A percentile compares a stretch with the other conserved stretches of the same genome.
These are phyloP conservation scores for Boletus tomentosulus DNA, from an alignment of 768 basidiomycete genomes.

Conservation along the genomic window DNA sequence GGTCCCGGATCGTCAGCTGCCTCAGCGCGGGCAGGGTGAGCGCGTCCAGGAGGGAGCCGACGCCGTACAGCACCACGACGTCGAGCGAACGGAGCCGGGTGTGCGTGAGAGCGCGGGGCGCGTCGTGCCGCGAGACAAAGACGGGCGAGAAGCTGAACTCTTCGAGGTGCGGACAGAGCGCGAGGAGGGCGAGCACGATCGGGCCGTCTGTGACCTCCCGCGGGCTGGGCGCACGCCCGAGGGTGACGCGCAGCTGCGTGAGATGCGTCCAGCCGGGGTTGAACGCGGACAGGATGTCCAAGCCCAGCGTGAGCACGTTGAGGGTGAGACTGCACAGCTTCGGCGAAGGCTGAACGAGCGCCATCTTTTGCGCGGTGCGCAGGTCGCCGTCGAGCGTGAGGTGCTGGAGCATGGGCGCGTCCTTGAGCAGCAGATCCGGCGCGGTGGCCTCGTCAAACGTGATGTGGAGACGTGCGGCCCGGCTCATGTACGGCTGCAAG, in stretches of 20 bases:
- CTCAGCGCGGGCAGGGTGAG: constrained; percentile 15
- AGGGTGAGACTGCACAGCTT: constrained; percentile 15
- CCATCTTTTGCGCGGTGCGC: constrained; percentile 1
- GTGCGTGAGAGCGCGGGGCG: constrained; percentile 9
- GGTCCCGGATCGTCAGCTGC: constrained; percentile 7
- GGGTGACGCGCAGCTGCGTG: constrained; percentile 7
- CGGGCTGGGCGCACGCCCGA: background rate
- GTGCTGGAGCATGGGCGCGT: constrained; percentile 18
- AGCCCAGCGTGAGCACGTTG: background rate
- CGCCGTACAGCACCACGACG: constrained; percentile 4
- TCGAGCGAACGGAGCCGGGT: constrained; percentile 8
- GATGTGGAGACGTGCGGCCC: constrained; percentile 7
- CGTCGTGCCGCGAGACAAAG: background rate
- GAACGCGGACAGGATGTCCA: constrained; percentile 5
- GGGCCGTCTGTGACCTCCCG: background rate
- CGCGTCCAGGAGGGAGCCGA: constrained; percentile 4
- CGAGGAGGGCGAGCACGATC: constrained; percentile 11
- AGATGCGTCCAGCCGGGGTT: constrained; percentile 16
- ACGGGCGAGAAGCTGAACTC: constrained; percentile 7
- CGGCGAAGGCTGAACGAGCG: constrained; percentile 3
- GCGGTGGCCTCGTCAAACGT: constrained; percentile 8
- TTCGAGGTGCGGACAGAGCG: constrained; percentile 19
- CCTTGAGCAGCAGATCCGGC: constrained; percentile 12
- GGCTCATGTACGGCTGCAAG: constrained; percentile 18
- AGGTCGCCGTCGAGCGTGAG: constrained; percentile 13